Evolutionary conservation across 441 rosid species (phyloP).

Genomic region (Arabidopsis lyrata): DNA sequence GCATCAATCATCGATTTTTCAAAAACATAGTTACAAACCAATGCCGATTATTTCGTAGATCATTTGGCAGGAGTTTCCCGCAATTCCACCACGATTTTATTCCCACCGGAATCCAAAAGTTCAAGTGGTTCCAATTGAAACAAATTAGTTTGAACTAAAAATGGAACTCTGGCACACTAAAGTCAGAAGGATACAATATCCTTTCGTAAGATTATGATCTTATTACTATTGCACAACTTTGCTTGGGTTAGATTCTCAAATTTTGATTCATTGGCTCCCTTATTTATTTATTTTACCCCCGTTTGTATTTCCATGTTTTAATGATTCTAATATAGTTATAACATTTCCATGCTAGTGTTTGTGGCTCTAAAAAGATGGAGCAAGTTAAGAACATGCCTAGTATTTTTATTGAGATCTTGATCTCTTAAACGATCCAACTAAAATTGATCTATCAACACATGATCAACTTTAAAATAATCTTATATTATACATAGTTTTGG

Average conservation of each 20-base stretch:
- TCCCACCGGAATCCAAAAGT: not conserved
- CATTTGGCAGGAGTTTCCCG: not conserved
- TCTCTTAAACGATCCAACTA: slow-evolving; percentile 22
- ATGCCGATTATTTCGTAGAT: not conserved
- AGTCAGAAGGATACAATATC: not conserved
- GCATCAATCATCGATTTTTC: not conserved
- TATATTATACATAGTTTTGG: slow-evolving; percentile 1
- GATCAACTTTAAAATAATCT: slow-evolving; percentile 7
- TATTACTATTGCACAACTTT: not conserved
- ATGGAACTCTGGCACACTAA: not conserved
- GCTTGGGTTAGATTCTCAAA: not conserved
- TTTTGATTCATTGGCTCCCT: not conserved
- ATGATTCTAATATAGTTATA: not conserved
- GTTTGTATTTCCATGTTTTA: not conserved
- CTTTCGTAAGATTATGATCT: not conserved
- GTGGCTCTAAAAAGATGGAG: slow-evolving; percentile 17
- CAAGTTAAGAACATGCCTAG: slow-evolving; percentile 24
- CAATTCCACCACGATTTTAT: not conserved
- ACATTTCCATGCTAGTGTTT: slow-evolving; percentile 4
- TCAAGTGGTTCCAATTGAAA: not conserved
- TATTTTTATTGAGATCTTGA: slow-evolving; percentile 20
- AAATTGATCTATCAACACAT: slow-evolving; percentile 17
- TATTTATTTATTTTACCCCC: not conserved
- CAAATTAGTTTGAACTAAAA: not conserved
- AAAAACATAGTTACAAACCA: not conserved